phyloP scores from a whole-genome alignment of 768 basidiomycete species.

The Terana coerulea region DNA sequence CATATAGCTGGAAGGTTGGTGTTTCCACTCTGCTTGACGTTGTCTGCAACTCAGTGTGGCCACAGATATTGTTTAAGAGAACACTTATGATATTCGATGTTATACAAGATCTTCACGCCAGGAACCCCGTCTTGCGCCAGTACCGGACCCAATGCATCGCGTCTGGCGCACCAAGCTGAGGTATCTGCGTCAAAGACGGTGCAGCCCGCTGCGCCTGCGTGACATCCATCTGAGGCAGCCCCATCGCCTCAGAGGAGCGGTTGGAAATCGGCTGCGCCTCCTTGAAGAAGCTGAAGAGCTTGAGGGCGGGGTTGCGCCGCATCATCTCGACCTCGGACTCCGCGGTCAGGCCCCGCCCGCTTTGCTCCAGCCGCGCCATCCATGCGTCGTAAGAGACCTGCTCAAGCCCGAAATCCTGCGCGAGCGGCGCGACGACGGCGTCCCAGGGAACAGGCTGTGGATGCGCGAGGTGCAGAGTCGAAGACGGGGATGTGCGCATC shows the following conservation, averaged over 20 bases:
- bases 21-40: too few species aligned
- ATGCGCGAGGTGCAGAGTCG: slow-evolving; percentile 22
- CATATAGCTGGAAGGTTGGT: too few species aligned
- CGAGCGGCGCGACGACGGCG: slow-evolving; percentile 14
- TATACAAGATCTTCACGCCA: background rate
- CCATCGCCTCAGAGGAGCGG: slow-evolving; percentile 11
- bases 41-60: too few species aligned
- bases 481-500: slow-evolving; percentile 12
- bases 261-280: background rate
- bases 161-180: slow-evolving; percentile 5
- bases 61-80: too few species aligned
- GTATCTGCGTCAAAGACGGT: slow-evolving; percentile 1
- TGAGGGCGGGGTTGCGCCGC: slow-evolving; percentile 18
- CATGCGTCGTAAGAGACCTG: slow-evolving; percentile 25
- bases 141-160: slow-evolving; percentile 8
- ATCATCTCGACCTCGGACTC: slow-evolving; percentile 13
- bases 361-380: slow-evolving; percentile 16
- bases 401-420: slow-evolving; percentile 20
- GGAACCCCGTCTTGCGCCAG: slow-evolving; percentile 5
- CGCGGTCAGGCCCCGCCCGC: background rate
- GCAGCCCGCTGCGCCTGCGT: slow-evolving; percentile 10
- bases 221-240: slow-evolving; percentile 15
- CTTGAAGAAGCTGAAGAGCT: slow-evolving; percentile 19
- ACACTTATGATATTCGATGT: too few species aligned
- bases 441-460: slow-evolving; percentile 23